A percentile compares a stretch with the other conserved stretches of the same genome.
Evolutionary conservation across 257 asterid species (phyloP).

Genomic region (Scutellaria baicalensis): DNA sequence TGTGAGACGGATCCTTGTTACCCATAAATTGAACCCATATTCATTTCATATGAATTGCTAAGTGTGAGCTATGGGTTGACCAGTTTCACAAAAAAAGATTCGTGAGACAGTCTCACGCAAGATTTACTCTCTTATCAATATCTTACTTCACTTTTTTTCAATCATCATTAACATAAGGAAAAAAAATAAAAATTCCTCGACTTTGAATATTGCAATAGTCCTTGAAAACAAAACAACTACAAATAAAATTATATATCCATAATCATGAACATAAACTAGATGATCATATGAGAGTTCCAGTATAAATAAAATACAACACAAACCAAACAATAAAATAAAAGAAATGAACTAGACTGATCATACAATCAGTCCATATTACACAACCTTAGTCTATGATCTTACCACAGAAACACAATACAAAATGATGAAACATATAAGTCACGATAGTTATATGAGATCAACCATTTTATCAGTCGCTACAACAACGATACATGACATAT

Average conservation of each 20-base stretch:
- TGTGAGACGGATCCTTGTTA: too few species aligned
- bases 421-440: not conserved
- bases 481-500: slow-evolving; percentile 76
- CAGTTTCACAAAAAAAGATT: too few species aligned
- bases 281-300: not conserved
- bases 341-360: not conserved
- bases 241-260: too few species aligned
- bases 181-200: too few species aligned
- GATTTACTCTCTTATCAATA: too few species aligned
- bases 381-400: not conserved
- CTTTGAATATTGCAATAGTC: not conserved
- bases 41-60: too few species aligned
- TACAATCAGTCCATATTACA: slow-evolving; percentile 4
- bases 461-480: slow-evolving; percentile 51
- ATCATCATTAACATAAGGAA: too few species aligned
- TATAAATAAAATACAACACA: not conserved
- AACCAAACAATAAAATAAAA: not conserved
- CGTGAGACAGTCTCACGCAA: too few species aligned
- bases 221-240: not conserved
- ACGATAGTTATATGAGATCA: not conserved
- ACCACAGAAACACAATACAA: not conserved
- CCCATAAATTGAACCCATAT: too few species aligned
- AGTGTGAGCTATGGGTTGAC: too few species aligned
- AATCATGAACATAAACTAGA: too few species aligned
- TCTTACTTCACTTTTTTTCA: too few species aligned